These are phyloP conservation scores for Flaveria robusta DNA, from an alignment of 129 eudicot genomes.

Conservation along the genomic window DNA sequence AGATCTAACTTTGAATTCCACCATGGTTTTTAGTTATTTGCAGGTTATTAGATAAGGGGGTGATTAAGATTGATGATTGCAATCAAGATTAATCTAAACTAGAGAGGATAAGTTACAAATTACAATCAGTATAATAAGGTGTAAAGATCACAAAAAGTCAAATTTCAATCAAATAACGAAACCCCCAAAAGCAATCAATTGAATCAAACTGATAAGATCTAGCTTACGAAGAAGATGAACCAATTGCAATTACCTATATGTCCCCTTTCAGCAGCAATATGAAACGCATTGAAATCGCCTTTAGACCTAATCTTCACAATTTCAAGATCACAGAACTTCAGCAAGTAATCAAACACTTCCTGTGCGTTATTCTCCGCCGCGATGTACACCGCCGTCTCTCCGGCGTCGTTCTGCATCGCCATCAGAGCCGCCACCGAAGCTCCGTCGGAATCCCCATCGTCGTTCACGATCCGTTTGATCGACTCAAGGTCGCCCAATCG, in stretches of 20 bases:
- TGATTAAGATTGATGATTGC: too few species aligned
- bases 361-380: constrained; percentile 61
- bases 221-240: background rate
- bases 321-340: constrained; percentile 59
- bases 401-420: constrained; percentile 68
- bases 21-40: too few species aligned
- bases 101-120: too few species aligned
- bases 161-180: constrained; percentile 7
- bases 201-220: constrained; percentile 24
- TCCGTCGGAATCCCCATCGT: constrained; percentile 60
- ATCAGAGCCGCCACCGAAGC: constrained; percentile 48
- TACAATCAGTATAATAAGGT: too few species aligned
- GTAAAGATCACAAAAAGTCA: constrained; percentile 2
- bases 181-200: background rate
- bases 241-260: constrained; percentile 56
- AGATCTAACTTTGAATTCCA: too few species aligned
- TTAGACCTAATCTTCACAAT: constrained; percentile 63
- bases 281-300: constrained; percentile 71
- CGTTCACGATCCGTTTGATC: constrained; percentile 44
- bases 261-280: constrained; percentile 76
- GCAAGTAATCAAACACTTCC: constrained; percentile 58
- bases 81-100: too few species aligned
- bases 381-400: constrained; percentile 74
- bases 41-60: too few species aligned
- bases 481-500: constrained; percentile 68